phyloP scores from a whole-genome alignment of 2,329 filamentous ascomycete genomes.

The Aspergillus arachidicola region DNA sequence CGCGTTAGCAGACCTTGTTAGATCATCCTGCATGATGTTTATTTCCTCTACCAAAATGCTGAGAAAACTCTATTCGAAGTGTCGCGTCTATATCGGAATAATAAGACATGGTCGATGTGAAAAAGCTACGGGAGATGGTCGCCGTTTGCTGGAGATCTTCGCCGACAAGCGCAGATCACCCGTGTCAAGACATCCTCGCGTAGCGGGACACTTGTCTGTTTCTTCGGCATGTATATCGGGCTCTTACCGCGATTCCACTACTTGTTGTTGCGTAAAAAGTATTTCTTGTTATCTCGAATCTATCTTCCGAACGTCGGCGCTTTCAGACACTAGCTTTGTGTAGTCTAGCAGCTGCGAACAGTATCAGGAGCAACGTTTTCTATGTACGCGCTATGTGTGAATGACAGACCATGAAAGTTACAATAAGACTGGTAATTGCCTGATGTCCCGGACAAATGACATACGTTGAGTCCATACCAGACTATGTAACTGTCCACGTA shows the following conservation, averaged over 20 bases:
- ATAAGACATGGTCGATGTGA: neutral
- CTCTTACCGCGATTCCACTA: neutral
- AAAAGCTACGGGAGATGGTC: neutral
- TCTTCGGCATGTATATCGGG: neutral
- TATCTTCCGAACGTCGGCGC: neutral
- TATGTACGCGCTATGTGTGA: neutral
- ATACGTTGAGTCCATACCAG: neutral
- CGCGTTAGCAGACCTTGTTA: neutral
- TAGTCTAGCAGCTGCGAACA: neutral
- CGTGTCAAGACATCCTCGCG: neutral
- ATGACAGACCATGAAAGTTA: neutral
- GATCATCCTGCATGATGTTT: neutral
- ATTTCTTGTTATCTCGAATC: neutral
- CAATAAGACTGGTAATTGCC: neutral
- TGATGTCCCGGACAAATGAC: neutral
- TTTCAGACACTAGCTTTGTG: neutral
- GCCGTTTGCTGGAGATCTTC: neutral
- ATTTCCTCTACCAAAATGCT: neutral
- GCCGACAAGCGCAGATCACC: neutral
- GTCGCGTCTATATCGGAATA: neutral
- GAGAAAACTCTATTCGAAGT: neutral
- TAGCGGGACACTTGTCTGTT: neutral
- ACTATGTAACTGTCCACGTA: neutral
- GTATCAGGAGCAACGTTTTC: neutral
- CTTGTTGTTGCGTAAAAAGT: neutral